A percentile compares a stretch with the other conserved stretches of the same genome.
Evolutionary conservation across 164 flowering plant species (phyloP).

Genomic region (Berberis vulgaris): DNA sequence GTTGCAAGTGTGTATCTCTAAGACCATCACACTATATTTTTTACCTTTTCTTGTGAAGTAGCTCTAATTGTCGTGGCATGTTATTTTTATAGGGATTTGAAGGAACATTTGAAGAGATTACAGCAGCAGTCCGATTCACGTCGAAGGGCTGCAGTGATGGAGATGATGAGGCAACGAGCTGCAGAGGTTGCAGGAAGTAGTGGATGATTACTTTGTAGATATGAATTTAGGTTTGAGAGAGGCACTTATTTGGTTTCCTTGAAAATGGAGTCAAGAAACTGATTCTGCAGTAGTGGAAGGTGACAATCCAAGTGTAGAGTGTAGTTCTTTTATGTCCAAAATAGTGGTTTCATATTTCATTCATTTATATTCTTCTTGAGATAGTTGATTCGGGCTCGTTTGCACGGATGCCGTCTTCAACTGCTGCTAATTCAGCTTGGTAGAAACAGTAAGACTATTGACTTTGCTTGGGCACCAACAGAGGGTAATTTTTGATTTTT

Average conservation of each 20-base stretch:
- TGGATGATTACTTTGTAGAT: slow-evolving; percentile 35
- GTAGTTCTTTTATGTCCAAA: neutral
- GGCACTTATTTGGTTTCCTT: slow-evolving; percentile 9
- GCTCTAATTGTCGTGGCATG: neutral
- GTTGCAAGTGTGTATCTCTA: slow-evolving; percentile 60
- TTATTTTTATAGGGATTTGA: slow-evolving; percentile 61
- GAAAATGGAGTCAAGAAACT: neutral
- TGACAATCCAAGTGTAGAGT: neutral
- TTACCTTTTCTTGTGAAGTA: neutral
- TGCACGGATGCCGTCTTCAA: slow-evolving; percentile 6
- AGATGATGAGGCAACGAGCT: slow-evolving; percentile 99
- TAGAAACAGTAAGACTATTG: slow-evolving; percentile 4
- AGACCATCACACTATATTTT: neutral
- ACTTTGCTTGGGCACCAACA: neutral
- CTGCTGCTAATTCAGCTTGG: slow-evolving; percentile 1
- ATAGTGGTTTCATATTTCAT: neutral
- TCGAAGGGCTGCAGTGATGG: slow-evolving; percentile 96
- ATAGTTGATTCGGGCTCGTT: neutral
- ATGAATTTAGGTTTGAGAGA: slow-evolving; percentile 9
- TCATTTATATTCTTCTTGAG: neutral
- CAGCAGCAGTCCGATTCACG: slow-evolving; percentile 95
- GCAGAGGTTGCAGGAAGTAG: slow-evolving; percentile 83
- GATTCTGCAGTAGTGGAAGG: neutral
- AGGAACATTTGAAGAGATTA: slow-evolving; percentile 77
- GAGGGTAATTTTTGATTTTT: slow-evolving; percentile 41